Evolutionary conservation across 192 early-diverging fungal genomes (phyloP), one percentile per base, ranked within the genome.

Genomic region (Coemansia aciculifera): DNA sequence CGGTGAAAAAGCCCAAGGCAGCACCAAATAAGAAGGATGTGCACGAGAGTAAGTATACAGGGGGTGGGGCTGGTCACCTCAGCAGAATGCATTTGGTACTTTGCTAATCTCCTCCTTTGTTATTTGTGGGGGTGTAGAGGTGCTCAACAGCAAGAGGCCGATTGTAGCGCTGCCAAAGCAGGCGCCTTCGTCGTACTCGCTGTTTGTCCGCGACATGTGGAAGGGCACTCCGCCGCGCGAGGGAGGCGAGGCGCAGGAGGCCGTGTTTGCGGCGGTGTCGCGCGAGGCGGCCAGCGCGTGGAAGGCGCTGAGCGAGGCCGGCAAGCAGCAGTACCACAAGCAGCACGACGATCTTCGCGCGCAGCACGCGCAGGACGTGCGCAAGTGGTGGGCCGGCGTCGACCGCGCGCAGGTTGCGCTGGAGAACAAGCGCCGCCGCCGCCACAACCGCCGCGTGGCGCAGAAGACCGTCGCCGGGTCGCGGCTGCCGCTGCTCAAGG

Each of bases 381-480:
- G 75, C 17, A n/a, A 68, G 48, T 83, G 75, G 75, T 83, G 80
- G 80, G 51, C 23, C 13, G 62, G 62, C 7, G 69, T 44, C 11
- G 80, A 83, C 40, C 72, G n/a, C 39, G 48, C 27, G 13, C 37
- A 69, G 59, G 66, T 83, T 2, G 52, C 67, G 17, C 67, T 83
- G 37, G 80, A 83, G 68, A 83, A 83, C 60, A 44, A 24, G 63
- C 75, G 80, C 31, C 72, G 80, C 17, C 66, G 44, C 31, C 75
- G 80, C 31, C 11, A 37, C 59, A 76, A 67, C 65, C 36, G 9
- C 34, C 1, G 13, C 34, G 40, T 56, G 23, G 63, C 51, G 36
- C 24, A 48, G 59, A 13, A n/a, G 0, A 9, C 19, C 12, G 23
- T 24, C 49, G 48, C 42, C 27, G 49, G 59, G 12, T 21, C 21